Evolutionary conservation across 257 asterid genomes (phyloP), one percentile per base, ranked within the genome.

Genomic region (Petrea volubilis): DNA sequence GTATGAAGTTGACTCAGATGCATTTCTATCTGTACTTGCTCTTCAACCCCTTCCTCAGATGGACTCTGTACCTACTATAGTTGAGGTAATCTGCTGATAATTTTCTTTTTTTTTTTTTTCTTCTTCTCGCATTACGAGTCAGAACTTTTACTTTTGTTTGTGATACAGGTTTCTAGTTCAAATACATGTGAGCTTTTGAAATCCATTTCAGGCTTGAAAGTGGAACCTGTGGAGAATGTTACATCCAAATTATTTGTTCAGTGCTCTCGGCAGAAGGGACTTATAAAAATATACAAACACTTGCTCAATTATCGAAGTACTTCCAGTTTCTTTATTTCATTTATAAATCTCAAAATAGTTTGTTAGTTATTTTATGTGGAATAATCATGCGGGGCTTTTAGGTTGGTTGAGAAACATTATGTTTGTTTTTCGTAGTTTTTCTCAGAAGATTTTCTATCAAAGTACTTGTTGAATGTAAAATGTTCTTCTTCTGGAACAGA

Each of bases 211-310:
- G 99, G 99, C 62, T 79, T 94, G 84, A 90, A 84, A 80, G 96
- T 94, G 68, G 89, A 85, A 72, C 98, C 99, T 15, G 95, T 94
- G 69, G 92, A 89, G 72, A 89, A 91, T 77, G 97, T 88, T 60
- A 75, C 96, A 24, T 90, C 99, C 76, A 94, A 94, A 82, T 86
- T 94, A 81, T 88, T 94, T 75, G 99, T 91, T 72, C 99, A 94
- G 84, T 94, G 99, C 78, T 94, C 99, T 75, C 88, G 99, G 62
- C 97, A 94, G 56, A 94, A 91, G 79, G 99, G 97, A 61, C 97
- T 94, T 57, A 88, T 94, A 75, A 89, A 89, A 79, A 94, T 94
- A 79, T 94, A 94, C 89, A 86, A 86, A 60, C 99, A 94, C 86
- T 86, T 94, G 80, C 97, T 94, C 74, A 87, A 94, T 77, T 91